Conservation (phyloP, 73 alveolate genomes). For the Tetrahymena thermophila region DNA sequence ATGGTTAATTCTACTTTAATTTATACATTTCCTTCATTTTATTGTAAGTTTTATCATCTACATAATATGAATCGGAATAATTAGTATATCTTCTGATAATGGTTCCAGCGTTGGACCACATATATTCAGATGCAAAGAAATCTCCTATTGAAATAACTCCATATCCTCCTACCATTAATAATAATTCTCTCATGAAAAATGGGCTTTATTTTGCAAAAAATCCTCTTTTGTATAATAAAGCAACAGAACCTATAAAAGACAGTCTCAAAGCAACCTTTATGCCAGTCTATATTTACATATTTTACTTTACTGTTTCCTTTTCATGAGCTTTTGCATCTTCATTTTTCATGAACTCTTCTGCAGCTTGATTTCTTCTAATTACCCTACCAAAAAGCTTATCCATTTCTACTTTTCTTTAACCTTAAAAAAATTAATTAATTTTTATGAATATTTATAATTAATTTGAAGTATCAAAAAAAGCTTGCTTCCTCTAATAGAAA, state of each 20-base stretch:
- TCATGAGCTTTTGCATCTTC: background rate
- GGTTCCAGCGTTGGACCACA: background rate
- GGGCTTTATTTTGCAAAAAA: background rate
- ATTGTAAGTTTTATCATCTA: background rate
- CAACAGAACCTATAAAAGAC: background rate
- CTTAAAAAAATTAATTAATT: background rate
- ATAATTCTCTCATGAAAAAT: background rate
- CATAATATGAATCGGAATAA: background rate
- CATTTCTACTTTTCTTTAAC: background rate
- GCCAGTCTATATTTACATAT: background rate
- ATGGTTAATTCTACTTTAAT: background rate
- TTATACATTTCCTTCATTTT: background rate
- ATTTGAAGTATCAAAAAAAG: background rate
- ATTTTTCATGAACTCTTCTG: background rate
- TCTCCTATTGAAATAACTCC: background rate
- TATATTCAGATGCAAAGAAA: background rate
- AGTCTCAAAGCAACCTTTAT: background rate
- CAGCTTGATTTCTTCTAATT: background rate
- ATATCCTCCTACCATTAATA: background rate
- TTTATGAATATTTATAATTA: background rate
- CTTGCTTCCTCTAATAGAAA: background rate
- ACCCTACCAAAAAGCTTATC: background rate
- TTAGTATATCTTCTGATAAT: background rate
- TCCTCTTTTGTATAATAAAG: background rate
- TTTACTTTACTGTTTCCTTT: background rate